Evolutionary conservation across 768 basidiomycete genomes (phyloP).

Genomic region (Pulveroboletus sp.): DNA sequence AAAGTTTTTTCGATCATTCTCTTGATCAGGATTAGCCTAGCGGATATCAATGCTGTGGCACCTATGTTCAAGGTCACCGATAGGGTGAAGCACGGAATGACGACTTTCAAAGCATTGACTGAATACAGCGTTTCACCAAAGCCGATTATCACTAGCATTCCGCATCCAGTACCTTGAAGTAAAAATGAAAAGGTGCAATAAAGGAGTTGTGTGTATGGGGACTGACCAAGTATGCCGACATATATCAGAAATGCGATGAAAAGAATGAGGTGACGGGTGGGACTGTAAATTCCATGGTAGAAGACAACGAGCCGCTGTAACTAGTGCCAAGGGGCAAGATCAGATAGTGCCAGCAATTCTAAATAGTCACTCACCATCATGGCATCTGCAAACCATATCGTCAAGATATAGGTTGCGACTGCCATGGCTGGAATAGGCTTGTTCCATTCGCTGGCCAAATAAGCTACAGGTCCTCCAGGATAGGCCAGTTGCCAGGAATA

Average conservation of each 20-base stretch:
- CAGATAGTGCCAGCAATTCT: not conserved
- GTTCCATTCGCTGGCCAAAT: not conserved
- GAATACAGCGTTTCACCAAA: not conserved
- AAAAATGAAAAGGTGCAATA: not conserved
- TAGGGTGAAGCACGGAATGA: not conserved
- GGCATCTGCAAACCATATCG: slow-evolving; percentile 1
- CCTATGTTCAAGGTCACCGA: not conserved
- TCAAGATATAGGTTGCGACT: not conserved
- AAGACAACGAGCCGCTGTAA: not conserved
- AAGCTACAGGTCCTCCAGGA: not conserved
- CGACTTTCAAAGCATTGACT: not conserved
- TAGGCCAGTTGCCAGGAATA: slow-evolving; percentile 1
- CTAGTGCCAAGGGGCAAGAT: not conserved
- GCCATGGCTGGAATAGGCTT: not conserved
- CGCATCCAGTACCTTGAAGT: not conserved
- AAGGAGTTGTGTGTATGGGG: no score
- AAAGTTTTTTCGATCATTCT: not conserved
- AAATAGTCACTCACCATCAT: not conserved
- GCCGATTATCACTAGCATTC: not conserved
- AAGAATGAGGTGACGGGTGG: not conserved
- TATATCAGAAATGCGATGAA: not conserved
- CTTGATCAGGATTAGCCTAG: not conserved
- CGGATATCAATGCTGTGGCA: not conserved
- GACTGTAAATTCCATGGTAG: not conserved
- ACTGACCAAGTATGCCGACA: not conserved